Conservation (phyloP, 768 basidiomycete species). For the Termitomyces sp. region DNA sequence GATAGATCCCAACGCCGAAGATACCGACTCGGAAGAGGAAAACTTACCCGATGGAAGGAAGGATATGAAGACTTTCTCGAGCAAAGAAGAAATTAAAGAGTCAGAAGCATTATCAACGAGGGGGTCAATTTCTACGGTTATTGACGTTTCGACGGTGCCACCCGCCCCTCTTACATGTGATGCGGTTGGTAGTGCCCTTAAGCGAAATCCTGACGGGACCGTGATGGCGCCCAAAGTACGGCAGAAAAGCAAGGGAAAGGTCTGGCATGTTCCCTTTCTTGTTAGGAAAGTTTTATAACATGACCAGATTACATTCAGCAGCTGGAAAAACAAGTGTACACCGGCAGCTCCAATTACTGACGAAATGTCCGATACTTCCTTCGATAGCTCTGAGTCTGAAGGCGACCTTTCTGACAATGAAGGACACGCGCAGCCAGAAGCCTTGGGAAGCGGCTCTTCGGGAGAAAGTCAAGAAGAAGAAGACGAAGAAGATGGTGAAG, state of each 20-base stretch:
- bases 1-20: constrained; percentile 26
- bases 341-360: constrained; percentile 19
- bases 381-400: constrained; percentile 78
- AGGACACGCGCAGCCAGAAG: constrained; percentile 6
- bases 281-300: neutral
- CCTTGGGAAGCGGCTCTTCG: constrained; percentile 4
- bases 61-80: neutral
- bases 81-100: neutral
- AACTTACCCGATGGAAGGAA: constrained; percentile 11
- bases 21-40: constrained; percentile 21
- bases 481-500: constrained; percentile 15
- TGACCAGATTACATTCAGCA: constrained; percentile 35
- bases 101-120: neutral
- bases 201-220: constrained; percentile 61
- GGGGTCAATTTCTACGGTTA: neutral
- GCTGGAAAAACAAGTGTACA: constrained; percentile 40
- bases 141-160: constrained; percentile 1
- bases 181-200: constrained; percentile 60
- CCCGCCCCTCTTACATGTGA: constrained; percentile 16
- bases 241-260: constrained; percentile 39
- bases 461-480: constrained; percentile 4
- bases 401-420: constrained; percentile 39
- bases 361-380: constrained; percentile 58
- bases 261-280: constrained; percentile 20
- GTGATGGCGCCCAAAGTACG: constrained; percentile 45